phyloP scores from a whole-genome alignment of 2,329 filamentous ascomycete genomes.

The Colletotrichum falcatum region DNA sequence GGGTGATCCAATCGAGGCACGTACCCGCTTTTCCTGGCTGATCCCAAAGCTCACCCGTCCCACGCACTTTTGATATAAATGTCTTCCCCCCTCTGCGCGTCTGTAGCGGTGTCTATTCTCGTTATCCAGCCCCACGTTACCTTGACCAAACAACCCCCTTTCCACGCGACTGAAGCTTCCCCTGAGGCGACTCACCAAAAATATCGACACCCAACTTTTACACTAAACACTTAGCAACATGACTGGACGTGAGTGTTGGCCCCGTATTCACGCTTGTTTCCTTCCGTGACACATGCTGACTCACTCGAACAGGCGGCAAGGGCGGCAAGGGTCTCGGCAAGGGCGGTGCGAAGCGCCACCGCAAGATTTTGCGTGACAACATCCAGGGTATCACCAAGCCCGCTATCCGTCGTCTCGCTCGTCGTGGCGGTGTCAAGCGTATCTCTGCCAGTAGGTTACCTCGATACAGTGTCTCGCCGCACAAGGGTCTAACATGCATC shows the following conservation, averaged over 20 bases:
- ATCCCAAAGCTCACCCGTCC: conserved; percentile 34
- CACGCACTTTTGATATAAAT: conserved; percentile 38
- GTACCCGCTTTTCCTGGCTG: conserved; percentile 40
- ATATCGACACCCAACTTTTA: not conserved
- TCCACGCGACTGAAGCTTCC: conserved; percentile 4
- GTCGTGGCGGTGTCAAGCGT: conserved; percentile 99
- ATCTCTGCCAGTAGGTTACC: conserved; percentile 86
- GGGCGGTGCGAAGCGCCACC: conserved; percentile 98
- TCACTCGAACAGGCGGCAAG: conserved; percentile 77
- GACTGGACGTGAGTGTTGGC: conserved; percentile 76
- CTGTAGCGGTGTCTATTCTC: not conserved
- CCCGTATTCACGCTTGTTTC: conserved; percentile 25
- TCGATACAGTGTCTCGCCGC: too few species aligned
- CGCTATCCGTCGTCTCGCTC: conserved; percentile 96
- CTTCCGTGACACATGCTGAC: conserved; percentile 11
- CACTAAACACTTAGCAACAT: conserved; percentile 61
- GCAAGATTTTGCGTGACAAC: conserved; percentile 99
- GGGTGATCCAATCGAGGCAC: not conserved
- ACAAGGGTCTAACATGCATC: conserved; percentile 37
- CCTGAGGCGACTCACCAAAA: conserved; percentile 6
- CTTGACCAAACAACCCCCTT: conserved; percentile 7
- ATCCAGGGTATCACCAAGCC: conserved; percentile 99
- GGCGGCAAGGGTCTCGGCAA: conserved; percentile 98
- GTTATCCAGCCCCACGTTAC: conserved; percentile 32
- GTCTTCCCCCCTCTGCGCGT: conserved; percentile 29